Percentiles rank a stretch among this genome's conserved stretches.
Conservation (phyloP, 345 rosid species). For the Eucalyptus melliodora region DNA sequence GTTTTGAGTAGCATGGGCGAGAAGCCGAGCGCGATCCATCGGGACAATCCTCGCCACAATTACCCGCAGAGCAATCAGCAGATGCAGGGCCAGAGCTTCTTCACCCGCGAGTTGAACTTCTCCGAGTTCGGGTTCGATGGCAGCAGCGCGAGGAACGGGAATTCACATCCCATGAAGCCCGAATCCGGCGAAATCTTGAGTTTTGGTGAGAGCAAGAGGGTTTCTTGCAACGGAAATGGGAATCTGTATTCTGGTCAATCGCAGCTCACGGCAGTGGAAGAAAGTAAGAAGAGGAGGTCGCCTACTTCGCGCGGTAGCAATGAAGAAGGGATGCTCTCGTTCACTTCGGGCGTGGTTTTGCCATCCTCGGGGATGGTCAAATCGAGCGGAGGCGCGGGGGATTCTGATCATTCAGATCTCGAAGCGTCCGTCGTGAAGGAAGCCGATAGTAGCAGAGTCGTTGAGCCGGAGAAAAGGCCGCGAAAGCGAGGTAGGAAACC, state of each 20-base stretch:
- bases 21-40: constrained; percentile 9
- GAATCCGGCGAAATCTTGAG: constrained; percentile 69
- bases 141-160: constrained; percentile 26
- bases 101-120: constrained; percentile 59
- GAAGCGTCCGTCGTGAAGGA: constrained; percentile 85
- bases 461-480: constrained; percentile 77
- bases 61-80: constrained; percentile 11
- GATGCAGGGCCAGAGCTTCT: constrained; percentile 20
- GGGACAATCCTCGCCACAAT: not conserved
- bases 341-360: constrained; percentile 56
- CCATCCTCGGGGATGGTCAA: constrained; percentile 44
- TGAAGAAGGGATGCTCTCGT: constrained; percentile 84
- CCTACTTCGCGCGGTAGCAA: constrained; percentile 50
- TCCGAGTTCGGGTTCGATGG: constrained; percentile 41
- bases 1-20: constrained; percentile 40
- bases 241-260: constrained; percentile 38
- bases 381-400: constrained; percentile 44
- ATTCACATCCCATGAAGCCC: constrained; percentile 42
- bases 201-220: constrained; percentile 70
- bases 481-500: constrained; percentile 92
- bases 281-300: constrained; percentile 51
- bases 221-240: constrained; percentile 24
- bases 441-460: constrained; percentile 41
- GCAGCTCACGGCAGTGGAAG: constrained; percentile 34
- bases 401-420: constrained; percentile 89